phyloP scores from a whole-genome alignment of 1,284 basidiomycete species.

The Waitea zeae region DNA sequence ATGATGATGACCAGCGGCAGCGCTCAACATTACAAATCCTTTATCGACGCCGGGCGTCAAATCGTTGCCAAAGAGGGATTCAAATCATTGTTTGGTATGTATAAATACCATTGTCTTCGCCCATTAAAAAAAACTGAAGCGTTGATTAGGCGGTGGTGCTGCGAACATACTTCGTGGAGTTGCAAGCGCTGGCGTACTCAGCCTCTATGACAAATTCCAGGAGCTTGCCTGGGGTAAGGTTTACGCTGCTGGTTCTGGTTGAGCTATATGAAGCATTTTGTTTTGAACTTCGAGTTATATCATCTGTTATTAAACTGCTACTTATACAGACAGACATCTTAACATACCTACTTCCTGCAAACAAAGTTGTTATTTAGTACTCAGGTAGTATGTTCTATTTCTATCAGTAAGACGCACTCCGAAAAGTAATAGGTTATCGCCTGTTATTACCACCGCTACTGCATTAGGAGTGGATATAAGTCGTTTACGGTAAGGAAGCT shows the following conservation, averaged over 20 bases:
- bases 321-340: no score
- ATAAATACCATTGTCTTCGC: not conserved
- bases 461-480: no score
- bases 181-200: constrained; percentile 56
- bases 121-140: not conserved
- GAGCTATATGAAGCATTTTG: no score
- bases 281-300: no score
- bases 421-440: no score
- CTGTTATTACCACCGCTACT: no score
- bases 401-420: no score
- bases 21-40: constrained; percentile 31
- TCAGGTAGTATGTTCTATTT: no score
- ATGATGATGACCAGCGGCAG: constrained; percentile 64
- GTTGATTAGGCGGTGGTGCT: constrained; percentile 29
- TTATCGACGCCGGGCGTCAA: constrained; percentile 45
- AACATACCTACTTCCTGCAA: no score
- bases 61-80: constrained; percentile 41
- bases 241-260: constrained; percentile 20
- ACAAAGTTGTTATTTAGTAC: no score
- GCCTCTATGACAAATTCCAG: constrained; percentile 49
- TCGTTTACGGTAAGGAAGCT: no score
- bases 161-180: constrained; percentile 49
- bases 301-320: no score
- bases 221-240: constrained; percentile 21
- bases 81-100: constrained; percentile 36